Percentiles rank a stretch among this genome's conserved stretches.
phyloP scores from a whole-genome alignment of 2,329 filamentous ascomycete genomes.

The Penicillium sp. region DNA sequence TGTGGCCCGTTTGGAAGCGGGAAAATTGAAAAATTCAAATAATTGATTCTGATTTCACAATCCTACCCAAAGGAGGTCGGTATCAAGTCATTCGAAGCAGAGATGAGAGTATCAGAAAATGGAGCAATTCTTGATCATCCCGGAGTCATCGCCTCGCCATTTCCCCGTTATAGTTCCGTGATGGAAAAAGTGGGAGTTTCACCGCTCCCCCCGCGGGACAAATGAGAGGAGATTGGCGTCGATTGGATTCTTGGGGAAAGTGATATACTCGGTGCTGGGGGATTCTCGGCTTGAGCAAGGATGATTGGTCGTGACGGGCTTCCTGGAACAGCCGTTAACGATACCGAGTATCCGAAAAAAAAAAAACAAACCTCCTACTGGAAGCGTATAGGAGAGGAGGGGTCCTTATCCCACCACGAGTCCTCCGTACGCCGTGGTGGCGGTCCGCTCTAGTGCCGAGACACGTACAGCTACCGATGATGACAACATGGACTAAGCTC shows the following conservation, averaged over 20 bases:
- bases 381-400: too few relatives aligned
- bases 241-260: neutral
- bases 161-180: conserved; percentile 4
- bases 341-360: neutral
- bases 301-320: neutral
- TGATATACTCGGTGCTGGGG: neutral
- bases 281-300: neutral
- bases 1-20: neutral
- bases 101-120: neutral
- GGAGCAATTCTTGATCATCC: neutral
- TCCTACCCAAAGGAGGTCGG: too few relatives aligned
- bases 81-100: too few relatives aligned
- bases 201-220: neutral
- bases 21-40: neutral
- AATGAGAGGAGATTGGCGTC: neutral
- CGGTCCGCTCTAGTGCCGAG: neutral
- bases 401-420: neutral
- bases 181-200: conserved; percentile 3
- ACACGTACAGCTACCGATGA: neutral
- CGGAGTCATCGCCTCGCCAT: neutral
- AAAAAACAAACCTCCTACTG: too few relatives aligned
- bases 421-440: neutral
- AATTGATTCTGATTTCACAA: neutral
- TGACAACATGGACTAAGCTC: neutral
- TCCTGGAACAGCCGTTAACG: neutral